Base-by-base conservation (phyloP, 2,329 filamentous ascomycete genomes). In the Akanthomyces muscarius region DNA sequence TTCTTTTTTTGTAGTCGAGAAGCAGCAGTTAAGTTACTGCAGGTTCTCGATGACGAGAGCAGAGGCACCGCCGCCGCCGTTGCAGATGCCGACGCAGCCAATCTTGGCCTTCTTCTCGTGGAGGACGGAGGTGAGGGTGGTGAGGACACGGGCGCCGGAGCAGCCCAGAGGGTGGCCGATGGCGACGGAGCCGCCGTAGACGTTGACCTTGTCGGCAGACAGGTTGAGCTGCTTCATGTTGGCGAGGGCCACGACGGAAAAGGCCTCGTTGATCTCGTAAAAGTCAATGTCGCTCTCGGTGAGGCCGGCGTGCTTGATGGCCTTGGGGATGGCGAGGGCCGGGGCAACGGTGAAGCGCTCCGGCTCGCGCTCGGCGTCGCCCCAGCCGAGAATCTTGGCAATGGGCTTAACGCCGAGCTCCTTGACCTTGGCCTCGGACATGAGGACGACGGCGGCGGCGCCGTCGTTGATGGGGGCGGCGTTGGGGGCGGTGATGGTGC, bases 201-300 rank as follows among this genome's bases (percentile, higher is more conserved):
- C 82, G 80, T 99, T 99, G 74, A 99, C 93, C 80, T 92, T 96
- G 65, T 93, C 90, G 68, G 90, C 84, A 67, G 83, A 82, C 63
- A 99, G 80, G 66, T 83, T 84, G 47, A 99, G 87, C 62, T 98
- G 77, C 86, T 99, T 97, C 80, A 97, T 87, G 83, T 99, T 99
- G 69, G 95, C 93, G 59, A 99, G 85, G 45, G 95, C 92, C 67
- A 99, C 95, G 56, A 97, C 95, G 66, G 91, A 95, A 83, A 99
- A 99, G 48, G 95, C 95, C 83, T 99, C 95, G 83, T 99, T 99
- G 83, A 99, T 97, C 83, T 99, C 95, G 77, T 95, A 99, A 70
- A 87, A 95, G 72, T 98, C 94, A 64, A 99, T 84, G 64, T 91
- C 83, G 67, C 89, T 86, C 69, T 88, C 84, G 63, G 86, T 85